These are phyloP conservation scores for Rhizopogon salebrosus DNA, from an alignment of 768 basidiomycete genomes.

Conservation along the genomic window DNA sequence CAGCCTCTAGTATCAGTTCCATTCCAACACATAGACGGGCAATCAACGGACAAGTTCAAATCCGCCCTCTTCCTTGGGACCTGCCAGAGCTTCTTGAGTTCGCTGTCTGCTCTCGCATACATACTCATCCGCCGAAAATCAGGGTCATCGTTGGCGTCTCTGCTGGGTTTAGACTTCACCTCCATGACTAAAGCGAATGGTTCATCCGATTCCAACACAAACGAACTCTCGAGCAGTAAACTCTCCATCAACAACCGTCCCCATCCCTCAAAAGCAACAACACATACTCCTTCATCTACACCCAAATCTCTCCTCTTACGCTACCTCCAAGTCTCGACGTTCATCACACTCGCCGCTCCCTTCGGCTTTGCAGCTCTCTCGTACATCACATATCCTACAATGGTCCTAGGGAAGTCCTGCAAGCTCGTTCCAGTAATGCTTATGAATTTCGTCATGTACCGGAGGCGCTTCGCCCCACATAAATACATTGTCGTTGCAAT, in stretches of 20 bases:
- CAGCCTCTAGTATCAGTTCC: constrained; percentile 68
- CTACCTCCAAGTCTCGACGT: constrained; percentile 80
- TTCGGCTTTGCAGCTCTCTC: constrained; percentile 94
- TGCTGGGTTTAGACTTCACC: constrained; percentile 53
- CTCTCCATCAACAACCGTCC: constrained; percentile 30
- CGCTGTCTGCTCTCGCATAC: constrained; percentile 72
- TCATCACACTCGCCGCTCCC: constrained; percentile 88
- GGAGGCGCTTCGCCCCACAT: constrained; percentile 86
- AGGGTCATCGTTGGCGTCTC: constrained; percentile 45
- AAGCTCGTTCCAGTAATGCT: constrained; percentile 98
- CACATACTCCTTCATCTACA: constrained; percentile 19
- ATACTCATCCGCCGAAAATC: constrained; percentile 58
- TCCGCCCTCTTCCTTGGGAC: constrained; percentile 84
- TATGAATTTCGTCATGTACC: constrained; percentile 95
- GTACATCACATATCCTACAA: constrained; percentile 96
- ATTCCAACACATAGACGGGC: constrained; percentile 65
- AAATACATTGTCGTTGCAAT: constrained; percentile 94
- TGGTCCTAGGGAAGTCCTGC: constrained; percentile 98
- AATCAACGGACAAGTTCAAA: constrained; percentile 67
- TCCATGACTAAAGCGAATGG: constrained; percentile 13
- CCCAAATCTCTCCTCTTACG: constrained; percentile 53
- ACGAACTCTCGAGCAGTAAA: constrained; percentile 28
- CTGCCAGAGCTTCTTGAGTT: constrained; percentile 76
- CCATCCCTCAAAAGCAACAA: constrained; percentile 20
- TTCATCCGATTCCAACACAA: constrained; percentile 20